Percentiles rank a stretch among this genome's conserved stretches.
phyloP scores from a whole-genome alignment of 179 eudicot species.

The Nepenthes alata region DNA sequence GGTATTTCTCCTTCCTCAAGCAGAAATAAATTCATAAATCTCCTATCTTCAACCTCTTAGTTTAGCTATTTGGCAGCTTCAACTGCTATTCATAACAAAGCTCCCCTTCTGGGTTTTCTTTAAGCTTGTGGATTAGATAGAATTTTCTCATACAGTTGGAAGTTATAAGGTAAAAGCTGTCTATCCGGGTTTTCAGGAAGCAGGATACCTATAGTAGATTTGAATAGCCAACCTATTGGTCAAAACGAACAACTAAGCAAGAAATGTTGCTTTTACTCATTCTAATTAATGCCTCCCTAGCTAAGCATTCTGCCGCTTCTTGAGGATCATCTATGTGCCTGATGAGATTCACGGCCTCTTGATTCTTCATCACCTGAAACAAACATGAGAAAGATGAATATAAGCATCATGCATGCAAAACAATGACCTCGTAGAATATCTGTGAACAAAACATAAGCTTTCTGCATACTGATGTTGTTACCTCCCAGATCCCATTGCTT shows the following conservation, averaged over 20 bases:
- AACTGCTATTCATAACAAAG: too few relatives aligned
- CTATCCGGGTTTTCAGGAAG: too few relatives aligned
- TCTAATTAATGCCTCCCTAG: slow-evolving; percentile 56
- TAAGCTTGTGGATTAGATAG: too few relatives aligned
- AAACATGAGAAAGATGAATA: background rate
- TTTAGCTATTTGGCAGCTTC: too few relatives aligned
- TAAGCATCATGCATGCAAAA: background rate
- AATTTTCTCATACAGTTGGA: too few relatives aligned
- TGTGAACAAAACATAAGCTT: background rate
- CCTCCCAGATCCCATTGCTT: slow-evolving; percentile 68
- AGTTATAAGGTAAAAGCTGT: too few relatives aligned
- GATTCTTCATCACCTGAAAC: slow-evolving; percentile 57
- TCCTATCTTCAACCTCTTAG: too few relatives aligned
- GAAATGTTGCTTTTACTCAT: slow-evolving; percentile 54
- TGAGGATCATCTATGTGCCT: slow-evolving; percentile 69
- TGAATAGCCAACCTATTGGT: slow-evolving; percentile 9
- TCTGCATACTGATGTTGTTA: slow-evolving; percentile 8
- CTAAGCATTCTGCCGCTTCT: slow-evolving; percentile 64
- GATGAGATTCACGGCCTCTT: slow-evolving; percentile 73
- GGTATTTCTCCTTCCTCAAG: too few relatives aligned
- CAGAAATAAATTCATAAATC: too few relatives aligned
- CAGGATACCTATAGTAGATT: too few relatives aligned
- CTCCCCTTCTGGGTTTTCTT: too few relatives aligned
- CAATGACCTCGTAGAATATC: background rate
- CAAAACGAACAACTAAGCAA: slow-evolving; percentile 49